Percentiles rank a stretch among this genome's conserved stretches.
phyloP scores from a whole-genome alignment of 2,329 filamentous ascomycete genomes.

The Fusarium annulatum region DNA sequence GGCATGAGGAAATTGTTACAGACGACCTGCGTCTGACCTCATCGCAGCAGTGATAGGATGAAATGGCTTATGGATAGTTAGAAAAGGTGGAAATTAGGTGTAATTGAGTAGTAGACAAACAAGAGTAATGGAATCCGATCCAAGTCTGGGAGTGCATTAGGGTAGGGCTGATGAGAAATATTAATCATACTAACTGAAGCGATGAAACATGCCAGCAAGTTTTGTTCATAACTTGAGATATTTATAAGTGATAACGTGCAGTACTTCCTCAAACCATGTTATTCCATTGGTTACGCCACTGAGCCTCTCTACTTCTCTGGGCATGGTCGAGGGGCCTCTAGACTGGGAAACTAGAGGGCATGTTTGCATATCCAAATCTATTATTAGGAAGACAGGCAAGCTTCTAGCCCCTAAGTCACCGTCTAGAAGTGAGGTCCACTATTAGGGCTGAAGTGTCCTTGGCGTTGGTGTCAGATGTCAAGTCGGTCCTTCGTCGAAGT shows the following conservation, averaged over 20 bases:
- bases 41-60: background rate
- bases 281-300: background rate
- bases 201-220: too few species aligned
- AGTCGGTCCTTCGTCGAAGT: fast-evolving
- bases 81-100: fast-evolving
- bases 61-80: fast-evolving
- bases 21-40: background rate
- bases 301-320: background rate
- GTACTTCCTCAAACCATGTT: background rate
- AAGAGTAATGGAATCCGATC: background rate
- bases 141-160: fast-evolving
- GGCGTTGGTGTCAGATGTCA: too few species aligned
- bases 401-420: background rate
- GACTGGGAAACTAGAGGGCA: background rate
- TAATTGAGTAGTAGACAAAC: background rate
- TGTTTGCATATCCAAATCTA: background rate
- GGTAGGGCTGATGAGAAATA: fast-evolving
- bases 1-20: background rate
- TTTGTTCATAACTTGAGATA: too few species aligned
- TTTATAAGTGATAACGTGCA: too few species aligned
- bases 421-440: background rate
- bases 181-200: too few species aligned
- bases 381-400: background rate
- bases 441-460: background rate
- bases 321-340: background rate